Evolutionary conservation across 192 early-diverging fungal genomes (phyloP).

Genomic region (Thoreauomyces humboldtii): DNA sequence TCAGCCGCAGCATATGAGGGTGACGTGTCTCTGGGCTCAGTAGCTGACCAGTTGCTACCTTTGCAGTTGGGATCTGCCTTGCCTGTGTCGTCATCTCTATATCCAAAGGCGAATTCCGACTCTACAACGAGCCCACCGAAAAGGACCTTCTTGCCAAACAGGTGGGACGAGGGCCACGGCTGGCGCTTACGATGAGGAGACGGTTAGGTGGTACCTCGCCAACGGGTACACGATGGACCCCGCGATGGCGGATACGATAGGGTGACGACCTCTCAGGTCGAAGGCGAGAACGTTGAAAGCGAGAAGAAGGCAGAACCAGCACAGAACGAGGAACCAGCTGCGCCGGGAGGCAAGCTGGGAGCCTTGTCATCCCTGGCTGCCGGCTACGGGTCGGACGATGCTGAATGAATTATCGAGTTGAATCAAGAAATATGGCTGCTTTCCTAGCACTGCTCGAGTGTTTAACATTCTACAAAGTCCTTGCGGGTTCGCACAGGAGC

Average conservation of each 20-base stretch:
- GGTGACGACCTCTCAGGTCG: no score
- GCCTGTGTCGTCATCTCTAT: conserved; percentile 62
- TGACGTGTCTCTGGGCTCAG: neutral
- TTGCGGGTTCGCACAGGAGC: no score
- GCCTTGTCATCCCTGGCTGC: conserved; percentile 9
- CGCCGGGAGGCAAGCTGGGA: neutral
- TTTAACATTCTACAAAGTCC: no score
- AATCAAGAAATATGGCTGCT: no score
- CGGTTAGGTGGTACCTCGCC: conserved; percentile 10
- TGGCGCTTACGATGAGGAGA: neutral
- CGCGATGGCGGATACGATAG: no score
- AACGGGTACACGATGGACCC: neutral
- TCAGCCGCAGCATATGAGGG: neutral
- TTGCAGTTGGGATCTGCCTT: conserved; percentile 63
- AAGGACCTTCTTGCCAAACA: conserved; percentile 1
- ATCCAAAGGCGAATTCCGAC: conserved; percentile 69
- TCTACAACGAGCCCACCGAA: neutral
- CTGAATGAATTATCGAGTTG: no score
- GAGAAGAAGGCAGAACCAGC: conserved; percentile 36
- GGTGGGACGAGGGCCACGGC: neutral
- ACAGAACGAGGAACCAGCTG: conserved; percentile 18
- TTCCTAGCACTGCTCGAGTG: no score
- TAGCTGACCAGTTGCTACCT: neutral
- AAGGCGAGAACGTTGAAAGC: no score
- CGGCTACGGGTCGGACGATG: conserved; percentile 10